Conservation (phyloP, 202 grass and related monocot species). For the Panicum virgatum region DNA sequence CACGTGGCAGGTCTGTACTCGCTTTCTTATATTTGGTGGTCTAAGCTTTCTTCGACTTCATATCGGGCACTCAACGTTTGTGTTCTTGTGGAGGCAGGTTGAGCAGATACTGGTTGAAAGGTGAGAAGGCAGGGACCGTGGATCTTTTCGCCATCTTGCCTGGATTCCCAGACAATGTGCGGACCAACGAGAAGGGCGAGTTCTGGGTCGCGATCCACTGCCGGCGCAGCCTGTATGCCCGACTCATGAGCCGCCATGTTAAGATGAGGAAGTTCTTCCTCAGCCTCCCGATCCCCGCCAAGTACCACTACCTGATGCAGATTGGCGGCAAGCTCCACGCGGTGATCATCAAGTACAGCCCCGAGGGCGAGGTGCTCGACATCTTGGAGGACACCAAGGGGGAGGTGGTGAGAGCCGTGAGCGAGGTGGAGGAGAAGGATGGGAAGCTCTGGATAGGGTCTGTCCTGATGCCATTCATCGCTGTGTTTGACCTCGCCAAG, state of each 20-base stretch:
- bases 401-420: slow-evolving; percentile 78
- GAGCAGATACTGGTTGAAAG: slow-evolving; percentile 88
- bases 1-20: slow-evolving; percentile 56
- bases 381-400: slow-evolving; percentile 83
- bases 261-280: slow-evolving; percentile 73
- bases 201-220: slow-evolving; percentile 95
- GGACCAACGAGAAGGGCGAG: slow-evolving; percentile 84
- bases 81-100: slow-evolving; percentile 47
- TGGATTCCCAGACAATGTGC: slow-evolving; percentile 88
- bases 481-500: slow-evolving; percentile 59
- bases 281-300: slow-evolving; percentile 75
- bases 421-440: slow-evolving; percentile 95
- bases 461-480: slow-evolving; percentile 89
- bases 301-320: slow-evolving; percentile 75
- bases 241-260: slow-evolving; percentile 44
- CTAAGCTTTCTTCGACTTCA: neutral
- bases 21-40: slow-evolving; percentile 21
- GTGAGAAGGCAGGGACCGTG: slow-evolving; percentile 72
- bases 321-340: slow-evolving; percentile 75
- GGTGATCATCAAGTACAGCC: slow-evolving; percentile 72
- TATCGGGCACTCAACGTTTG: neutral
- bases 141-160: slow-evolving; percentile 72
- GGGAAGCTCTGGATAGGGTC: slow-evolving; percentile 97
- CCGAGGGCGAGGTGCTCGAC: slow-evolving; percentile 59
- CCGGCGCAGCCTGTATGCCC: slow-evolving; percentile 51